These are phyloP conservation scores for Pleurotus djamor DNA, from an alignment of 768 basidiomycete species.

Conservation along the genomic window DNA sequence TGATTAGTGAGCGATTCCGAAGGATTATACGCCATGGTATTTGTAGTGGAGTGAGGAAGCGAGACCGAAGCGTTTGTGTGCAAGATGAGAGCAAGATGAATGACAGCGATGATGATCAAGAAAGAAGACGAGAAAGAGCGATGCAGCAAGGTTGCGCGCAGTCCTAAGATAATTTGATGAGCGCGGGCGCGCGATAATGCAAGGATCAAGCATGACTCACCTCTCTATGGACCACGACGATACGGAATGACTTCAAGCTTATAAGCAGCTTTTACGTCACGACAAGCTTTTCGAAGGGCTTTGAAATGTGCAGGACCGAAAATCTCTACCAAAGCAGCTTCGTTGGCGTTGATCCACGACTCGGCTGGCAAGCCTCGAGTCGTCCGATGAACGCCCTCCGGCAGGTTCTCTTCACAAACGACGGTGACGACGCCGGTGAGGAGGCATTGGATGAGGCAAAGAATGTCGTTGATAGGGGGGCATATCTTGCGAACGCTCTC, in stretches of 20 bases:
- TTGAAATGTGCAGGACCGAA: slow-evolving; percentile 74
- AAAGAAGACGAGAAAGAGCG: slow-evolving; percentile 11
- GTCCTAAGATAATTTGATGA: not conserved
- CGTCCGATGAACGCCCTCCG: slow-evolving; percentile 68
- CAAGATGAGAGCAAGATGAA: slow-evolving; percentile 17
- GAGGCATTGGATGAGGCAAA: slow-evolving; percentile 68
- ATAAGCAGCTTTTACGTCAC: slow-evolving; percentile 68
- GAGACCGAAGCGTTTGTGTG: slow-evolving; percentile 15
- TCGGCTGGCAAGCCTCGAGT: slow-evolving; percentile 74
- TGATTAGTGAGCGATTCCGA: slow-evolving; percentile 14
- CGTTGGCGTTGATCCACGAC: slow-evolving; percentile 76
- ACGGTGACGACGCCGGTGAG: slow-evolving; percentile 72
- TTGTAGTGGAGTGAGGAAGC: slow-evolving; percentile 9
- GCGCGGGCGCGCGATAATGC: not conserved
- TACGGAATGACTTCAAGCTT: slow-evolving; percentile 64
- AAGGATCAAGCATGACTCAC: slow-evolving; percentile 16
- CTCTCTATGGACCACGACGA: slow-evolving; percentile 22
- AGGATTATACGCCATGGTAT: slow-evolving; percentile 4
- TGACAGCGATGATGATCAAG: slow-evolving; percentile 13
- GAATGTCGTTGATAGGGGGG: slow-evolving; percentile 67
- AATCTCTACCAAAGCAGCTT: slow-evolving; percentile 64
- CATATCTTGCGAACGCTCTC: slow-evolving; percentile 68
- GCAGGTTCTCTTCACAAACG: slow-evolving; percentile 73
- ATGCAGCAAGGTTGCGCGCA: not conserved
- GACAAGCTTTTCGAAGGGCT: slow-evolving; percentile 70